A percentile compares a stretch with the other conserved stretches of the same genome.
Evolutionary conservation across 345 rosid species (phyloP).

Genomic region (Syzygium jambos): DNA sequence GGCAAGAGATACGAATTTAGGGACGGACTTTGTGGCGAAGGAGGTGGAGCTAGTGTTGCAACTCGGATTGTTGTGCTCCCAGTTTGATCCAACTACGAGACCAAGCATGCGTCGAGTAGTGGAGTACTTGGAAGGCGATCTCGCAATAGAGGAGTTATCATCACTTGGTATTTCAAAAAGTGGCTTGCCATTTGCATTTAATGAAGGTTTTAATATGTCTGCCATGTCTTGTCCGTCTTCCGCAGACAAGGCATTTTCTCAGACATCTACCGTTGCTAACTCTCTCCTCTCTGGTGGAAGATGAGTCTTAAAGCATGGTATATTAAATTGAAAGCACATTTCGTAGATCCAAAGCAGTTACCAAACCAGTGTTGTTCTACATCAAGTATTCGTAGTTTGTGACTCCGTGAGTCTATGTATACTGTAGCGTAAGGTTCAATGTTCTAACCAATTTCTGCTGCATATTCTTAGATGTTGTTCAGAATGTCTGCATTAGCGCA

Average conservation of each 20-base stretch:
- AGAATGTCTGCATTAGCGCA: not conserved
- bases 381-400: not conserved
- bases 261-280: not conserved
- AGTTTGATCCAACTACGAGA: slow-evolving; percentile 12
- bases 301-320: not conserved
- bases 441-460: not conserved
- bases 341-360: not conserved
- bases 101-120: slow-evolving; percentile 23
- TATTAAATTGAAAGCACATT: not conserved
- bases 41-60: slow-evolving; percentile 38
- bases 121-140: slow-evolving; percentile 2
- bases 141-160: not conserved
- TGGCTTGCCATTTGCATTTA: not conserved
- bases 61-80: not conserved
- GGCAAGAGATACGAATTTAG: slow-evolving; percentile 27
- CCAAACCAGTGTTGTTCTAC: not conserved
- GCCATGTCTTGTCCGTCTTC: not conserved
- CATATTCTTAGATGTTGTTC: not conserved
- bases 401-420: not conserved
- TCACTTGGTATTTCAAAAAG: not conserved
- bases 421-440: not conserved
- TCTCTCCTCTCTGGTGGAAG: not conserved
- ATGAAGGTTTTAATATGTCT: not conserved
- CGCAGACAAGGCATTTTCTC: not conserved
- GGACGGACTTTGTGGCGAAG: not conserved